Base-by-base conservation (phyloP, 495 filamentous ascomycete genomes). In the Aspergillus haitiensis region DNA sequence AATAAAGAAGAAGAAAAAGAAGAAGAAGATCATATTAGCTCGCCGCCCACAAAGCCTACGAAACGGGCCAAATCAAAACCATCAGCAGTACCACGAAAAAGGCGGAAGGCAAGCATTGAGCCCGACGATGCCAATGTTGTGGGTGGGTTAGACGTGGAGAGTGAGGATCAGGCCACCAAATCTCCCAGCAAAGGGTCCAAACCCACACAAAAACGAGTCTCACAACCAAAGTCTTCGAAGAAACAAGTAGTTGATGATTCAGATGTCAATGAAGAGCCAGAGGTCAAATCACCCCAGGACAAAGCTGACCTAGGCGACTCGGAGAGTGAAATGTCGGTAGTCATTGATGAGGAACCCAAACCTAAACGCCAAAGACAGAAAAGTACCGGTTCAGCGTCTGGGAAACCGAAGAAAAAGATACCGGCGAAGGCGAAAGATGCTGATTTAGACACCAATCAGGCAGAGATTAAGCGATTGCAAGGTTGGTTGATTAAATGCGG, bases 381-480 rank as follows among this genome's bases (percentile, higher is more conserved):
- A 59, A 76, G 61, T 54, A 45, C 68, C 58, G 67, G 71, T 40
- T 56, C 61, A 49, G 52, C 66, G 33, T 35, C 71, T 10, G 73
- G 73, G 36, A 77, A 74, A 58, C 62, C 65, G 37, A 74, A 67
- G 59, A 68, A 76, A 58, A 72, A 73, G 50, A 59, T 63, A 8
- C 45, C 59, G 11, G n/a, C 68, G 6, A 74, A 77, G 51, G 67
- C 52, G 13, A 73, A 78, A 55, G 71, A 72, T 31, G 67, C 81
- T 55, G 84, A 88, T 9, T 64, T 78, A 7, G 82, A 86, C 37
- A 82, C 88, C 0, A 83, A 91, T 58, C 86, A 93, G 42, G 84
- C 81, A 8, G 88, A 94, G 72, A 91, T 98, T 71, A 98, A 93
- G 71, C 86, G 84, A n/a, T 81, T 98, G 13, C 94, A 98, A 74